Evolutionary conservation across 805 yeast genomes (phyloP).

Genomic region (Debaryomyces castellii): DNA sequence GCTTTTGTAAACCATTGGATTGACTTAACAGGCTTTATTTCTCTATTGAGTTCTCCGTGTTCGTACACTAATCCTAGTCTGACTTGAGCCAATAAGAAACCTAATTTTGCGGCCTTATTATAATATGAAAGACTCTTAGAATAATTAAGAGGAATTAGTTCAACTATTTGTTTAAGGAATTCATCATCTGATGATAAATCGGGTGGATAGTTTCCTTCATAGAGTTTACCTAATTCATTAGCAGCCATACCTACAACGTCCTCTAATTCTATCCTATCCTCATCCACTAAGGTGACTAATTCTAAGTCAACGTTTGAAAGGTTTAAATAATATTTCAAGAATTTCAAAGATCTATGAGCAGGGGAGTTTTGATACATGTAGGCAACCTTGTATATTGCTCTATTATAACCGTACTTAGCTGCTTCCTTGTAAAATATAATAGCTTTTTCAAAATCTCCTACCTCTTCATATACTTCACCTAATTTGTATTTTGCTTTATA

Average conservation of each 20-base stretch:
- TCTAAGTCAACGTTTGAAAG: conserved; percentile 37
- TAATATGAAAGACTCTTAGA: conserved; percentile 41
- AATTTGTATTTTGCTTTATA: conserved; percentile 35
- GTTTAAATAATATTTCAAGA: conserved; percentile 33
- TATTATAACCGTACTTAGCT: conserved; percentile 43
- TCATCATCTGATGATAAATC: conserved; percentile 36
- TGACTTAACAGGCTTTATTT: conserved; percentile 38
- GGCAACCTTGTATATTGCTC: conserved; percentile 43
- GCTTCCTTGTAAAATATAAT: conserved; percentile 33
- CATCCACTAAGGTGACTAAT: conserved; percentile 34
- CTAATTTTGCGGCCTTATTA: conserved; percentile 41
- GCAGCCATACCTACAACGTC: conserved; percentile 42
- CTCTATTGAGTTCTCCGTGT: conserved; percentile 41
- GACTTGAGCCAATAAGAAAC: conserved; percentile 40
- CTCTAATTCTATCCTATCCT: conserved; percentile 39
- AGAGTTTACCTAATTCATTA: conserved; percentile 41
- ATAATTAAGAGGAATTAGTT: conserved; percentile 42
- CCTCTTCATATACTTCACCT: conserved; percentile 40
- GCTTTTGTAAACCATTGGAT: conserved; percentile 47
- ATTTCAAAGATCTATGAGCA: conserved; percentile 32
- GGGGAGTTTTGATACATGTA: conserved; percentile 36
- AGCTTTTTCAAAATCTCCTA: conserved; percentile 30
- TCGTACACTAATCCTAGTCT: conserved; percentile 43
- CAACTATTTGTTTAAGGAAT: conserved; percentile 32
- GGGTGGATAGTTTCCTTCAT: conserved; percentile 47